phyloP scores from a whole-genome alignment of 768 basidiomycete species.

The Lactarius pseudohatsudake region DNA sequence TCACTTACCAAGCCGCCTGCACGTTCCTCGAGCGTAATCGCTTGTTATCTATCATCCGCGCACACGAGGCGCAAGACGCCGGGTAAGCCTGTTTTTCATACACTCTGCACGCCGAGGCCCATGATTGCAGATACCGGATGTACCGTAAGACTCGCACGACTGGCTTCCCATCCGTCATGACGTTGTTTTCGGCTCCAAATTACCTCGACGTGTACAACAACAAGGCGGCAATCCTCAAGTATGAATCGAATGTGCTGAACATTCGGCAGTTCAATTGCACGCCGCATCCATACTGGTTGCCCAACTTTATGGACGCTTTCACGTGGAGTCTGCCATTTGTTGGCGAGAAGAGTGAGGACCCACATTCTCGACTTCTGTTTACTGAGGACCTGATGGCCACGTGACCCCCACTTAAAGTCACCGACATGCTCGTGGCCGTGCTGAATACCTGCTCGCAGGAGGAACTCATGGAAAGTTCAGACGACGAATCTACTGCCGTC shows the following conservation, averaged over 20 bases:
- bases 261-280: conserved; percentile 97
- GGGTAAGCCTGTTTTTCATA: conserved; percentile 55
- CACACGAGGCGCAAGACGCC: conserved; percentile 98
- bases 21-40: conserved; percentile 98
- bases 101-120: conserved; percentile 5
- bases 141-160: conserved; percentile 98
- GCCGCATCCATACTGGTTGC: conserved; percentile 93
- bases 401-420: conserved; percentile 54
- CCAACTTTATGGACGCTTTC: conserved; percentile 98
- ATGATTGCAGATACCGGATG: conserved; percentile 79
- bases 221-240: conserved; percentile 98
- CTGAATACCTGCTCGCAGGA: conserved; percentile 97
- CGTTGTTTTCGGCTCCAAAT: conserved; percentile 98
- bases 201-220: conserved; percentile 99
- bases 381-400: conserved; percentile 9
- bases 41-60: conserved; percentile 92
- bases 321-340: conserved; percentile 98
- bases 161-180: conserved; percentile 99
- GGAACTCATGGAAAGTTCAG: conserved; percentile 80
- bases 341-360: conserved; percentile 84
- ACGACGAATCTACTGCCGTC: conserved; percentile 47
- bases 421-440: conserved; percentile 98
- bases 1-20: conserved; percentile 94
- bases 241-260: conserved; percentile 98
- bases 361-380: background rate